These are phyloP conservation scores for Aurantiochytrium sp. DNA, from an alignment of 108 stramenopile genomes.

Conservation along the genomic window DNA sequence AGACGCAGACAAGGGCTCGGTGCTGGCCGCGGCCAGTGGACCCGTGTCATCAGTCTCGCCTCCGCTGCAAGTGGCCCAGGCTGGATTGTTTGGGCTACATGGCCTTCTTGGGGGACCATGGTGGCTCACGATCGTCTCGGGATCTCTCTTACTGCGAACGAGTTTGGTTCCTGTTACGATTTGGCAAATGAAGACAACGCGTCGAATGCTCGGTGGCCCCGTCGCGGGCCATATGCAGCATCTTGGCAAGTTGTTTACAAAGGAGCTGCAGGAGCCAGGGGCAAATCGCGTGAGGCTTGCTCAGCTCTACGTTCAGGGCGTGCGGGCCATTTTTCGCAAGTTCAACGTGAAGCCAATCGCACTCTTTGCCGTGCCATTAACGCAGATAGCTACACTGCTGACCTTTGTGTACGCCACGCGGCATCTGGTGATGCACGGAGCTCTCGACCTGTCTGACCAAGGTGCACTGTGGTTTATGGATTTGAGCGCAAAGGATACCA, in stretches of 20 bases:
- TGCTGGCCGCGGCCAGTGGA: no score
- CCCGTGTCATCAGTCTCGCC: background rate
- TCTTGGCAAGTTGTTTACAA: background rate
- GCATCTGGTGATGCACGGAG: background rate
- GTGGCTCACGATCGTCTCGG: background rate
- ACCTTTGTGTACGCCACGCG: background rate
- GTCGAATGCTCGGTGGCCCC: background rate
- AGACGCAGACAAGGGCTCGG: no score
- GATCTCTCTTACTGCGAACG: background rate
- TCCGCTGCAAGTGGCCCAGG: background rate
- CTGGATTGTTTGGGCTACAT: background rate
- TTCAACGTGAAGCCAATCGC: background rate
- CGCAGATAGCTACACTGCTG: background rate
- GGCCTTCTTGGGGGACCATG: background rate
- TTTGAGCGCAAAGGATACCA: background rate
- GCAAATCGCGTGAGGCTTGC: background rate
- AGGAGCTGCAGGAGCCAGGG: background rate
- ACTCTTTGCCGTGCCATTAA: background rate
- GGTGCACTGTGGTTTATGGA: conserved; percentile 8
- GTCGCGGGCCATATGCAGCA: background rate
- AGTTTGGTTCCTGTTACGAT: background rate
- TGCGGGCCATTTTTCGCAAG: background rate
- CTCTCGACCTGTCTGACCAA: background rate
- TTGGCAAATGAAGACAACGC: background rate
- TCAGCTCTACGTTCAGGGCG: background rate